Percentiles rank a stretch among this genome's conserved stretches.
phyloP scores from a whole-genome alignment of 2,329 filamentous ascomycete genomes.

The Lachnellula occidentalis region DNA sequence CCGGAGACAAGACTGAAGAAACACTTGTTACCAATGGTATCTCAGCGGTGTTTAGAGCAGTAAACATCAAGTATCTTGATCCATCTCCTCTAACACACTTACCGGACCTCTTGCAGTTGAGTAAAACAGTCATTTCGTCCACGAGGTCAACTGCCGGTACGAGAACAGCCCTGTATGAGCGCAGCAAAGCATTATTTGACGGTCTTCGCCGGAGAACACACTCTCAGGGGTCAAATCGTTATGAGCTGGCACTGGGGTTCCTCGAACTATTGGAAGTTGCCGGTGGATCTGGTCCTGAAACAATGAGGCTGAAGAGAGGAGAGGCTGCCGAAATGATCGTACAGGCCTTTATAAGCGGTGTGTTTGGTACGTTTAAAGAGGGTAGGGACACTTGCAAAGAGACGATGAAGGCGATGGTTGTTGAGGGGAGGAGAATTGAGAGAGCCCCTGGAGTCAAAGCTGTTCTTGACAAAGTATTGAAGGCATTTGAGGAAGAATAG shows the following conservation, averaged over 20 bases:
- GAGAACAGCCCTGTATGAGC: slow-evolving; percentile 27
- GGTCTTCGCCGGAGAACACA: slow-evolving; percentile 24
- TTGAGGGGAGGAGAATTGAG: slow-evolving; percentile 23
- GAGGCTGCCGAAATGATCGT: slow-evolving; percentile 30
- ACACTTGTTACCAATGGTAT: slow-evolving; percentile 29
- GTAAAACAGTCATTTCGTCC: slow-evolving; percentile 22
- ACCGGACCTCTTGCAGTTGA: slow-evolving; percentile 21
- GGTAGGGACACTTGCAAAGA: slow-evolving; percentile 17
- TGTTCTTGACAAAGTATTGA: slow-evolving; percentile 22
- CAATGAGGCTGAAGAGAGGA: slow-evolving; percentile 27
- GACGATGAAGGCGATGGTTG: slow-evolving; percentile 19
- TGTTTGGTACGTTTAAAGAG: slow-evolving; percentile 26
- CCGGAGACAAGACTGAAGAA: slow-evolving; percentile 21
- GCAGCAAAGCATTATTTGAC: slow-evolving; percentile 27
- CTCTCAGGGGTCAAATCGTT: slow-evolving; percentile 13
- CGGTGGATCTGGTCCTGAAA: slow-evolving; percentile 29
- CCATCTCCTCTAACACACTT: slow-evolving; percentile 24
- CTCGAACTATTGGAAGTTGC: slow-evolving; percentile 27
- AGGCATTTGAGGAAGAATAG: slow-evolving; percentile 16
- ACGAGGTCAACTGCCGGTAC: slow-evolving; percentile 27
- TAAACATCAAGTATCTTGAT: slow-evolving; percentile 25
- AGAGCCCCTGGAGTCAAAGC: slow-evolving; percentile 25
- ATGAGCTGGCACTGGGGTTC: slow-evolving; percentile 20
- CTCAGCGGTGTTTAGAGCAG: slow-evolving; percentile 27
- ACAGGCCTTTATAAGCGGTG: slow-evolving; percentile 20